These are phyloP conservation scores for Fusarium chaquense DNA, from an alignment of 2,329 filamentous ascomycete genomes.

Conservation along the genomic window DNA sequence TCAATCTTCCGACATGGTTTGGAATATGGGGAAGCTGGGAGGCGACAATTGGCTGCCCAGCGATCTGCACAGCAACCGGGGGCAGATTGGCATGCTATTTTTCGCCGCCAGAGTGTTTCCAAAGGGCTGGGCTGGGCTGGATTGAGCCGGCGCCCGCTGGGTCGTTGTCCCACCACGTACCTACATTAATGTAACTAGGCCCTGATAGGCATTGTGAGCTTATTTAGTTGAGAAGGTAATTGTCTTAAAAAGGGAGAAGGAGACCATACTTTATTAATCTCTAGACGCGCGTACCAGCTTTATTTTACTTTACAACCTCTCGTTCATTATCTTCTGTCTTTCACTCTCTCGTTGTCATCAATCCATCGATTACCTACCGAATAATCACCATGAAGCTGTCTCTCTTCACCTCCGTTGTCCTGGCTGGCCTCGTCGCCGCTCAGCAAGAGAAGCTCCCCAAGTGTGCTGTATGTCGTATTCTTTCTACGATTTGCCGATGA, in stretches of 20 bases:
- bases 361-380: neutral
- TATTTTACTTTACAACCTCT: neutral
- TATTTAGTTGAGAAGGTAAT: conserved; percentile 6
- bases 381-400: conserved; percentile 53
- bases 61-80: conserved; percentile 11
- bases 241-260: conserved; percentile 21
- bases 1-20: conserved; percentile 20
- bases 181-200: conserved; percentile 9
- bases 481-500: neutral
- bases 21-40: conserved; percentile 20
- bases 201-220: conserved; percentile 7
- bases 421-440: conserved; percentile 52
- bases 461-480: conserved; percentile 54
- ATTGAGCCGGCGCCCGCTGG: conserved; percentile 2
- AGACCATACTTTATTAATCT: neutral
- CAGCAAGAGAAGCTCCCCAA: conserved; percentile 52
- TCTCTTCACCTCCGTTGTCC: conserved; percentile 48
- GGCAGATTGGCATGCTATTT: conserved; percentile 15
- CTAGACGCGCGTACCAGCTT: conserved; percentile 13
- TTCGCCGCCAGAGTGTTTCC: conserved; percentile 9
- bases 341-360: neutral
- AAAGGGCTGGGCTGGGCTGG: conserved; percentile 9
- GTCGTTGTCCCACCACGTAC: neutral
- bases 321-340: neutral
- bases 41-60: conserved; percentile 28